Evolutionary conservation across 805 yeast genomes (phyloP), one percentile per base, ranked within the genome.

Genomic region (Starmerella floricola): DNA sequence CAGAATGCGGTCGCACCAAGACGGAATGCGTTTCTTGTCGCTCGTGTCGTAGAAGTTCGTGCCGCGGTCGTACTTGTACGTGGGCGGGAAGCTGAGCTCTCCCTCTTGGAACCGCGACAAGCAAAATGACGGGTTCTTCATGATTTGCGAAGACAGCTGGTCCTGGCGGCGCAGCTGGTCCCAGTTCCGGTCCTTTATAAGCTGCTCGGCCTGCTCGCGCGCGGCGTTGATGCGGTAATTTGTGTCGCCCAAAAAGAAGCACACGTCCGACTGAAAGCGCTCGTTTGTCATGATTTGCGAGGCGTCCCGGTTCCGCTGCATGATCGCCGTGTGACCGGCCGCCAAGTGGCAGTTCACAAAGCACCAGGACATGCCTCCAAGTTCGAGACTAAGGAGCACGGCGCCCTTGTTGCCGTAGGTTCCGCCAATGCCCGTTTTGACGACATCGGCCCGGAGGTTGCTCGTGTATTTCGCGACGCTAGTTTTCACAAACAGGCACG

Each of bases 1-100:
- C 36, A 87, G 61, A 26, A 88, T 77, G 44, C 98, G 65, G 63
- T 91, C 99, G 2, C 97, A 87, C 98, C 98, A 91, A 0, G 98
- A 93, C 1, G 98, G 99, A 11, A 83, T 77, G 48, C 99, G 73
- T 60, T 77, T 78, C 61, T 91, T 91, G 55, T 88, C 97, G 31
- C 93, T 78, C 0, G 94, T 73, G 59, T 91, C 99, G 58, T 87
- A 91, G 2, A 57, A 62, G 36, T 72, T 73, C 0, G 94, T 79
- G 4, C 94, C 93, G 37, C 83, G 80, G 57, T 91, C 94, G 59
- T 79, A 91, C 58, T 91, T 91, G 62, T 91, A 91, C 0, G 99
- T 91, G 5, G 99, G 99, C 6, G 79, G 71, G 55, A 91, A 88
- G 16, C 63, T 65, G 34, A 91, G 80, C 38, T 74, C 79, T 67